Percentiles rank a stretch among this genome's conserved stretches.
These are phyloP conservation scores for Fusarium sambucinum DNA, from an alignment of 2,329 filamentous ascomycete genomes.

Conservation along the genomic window DNA sequence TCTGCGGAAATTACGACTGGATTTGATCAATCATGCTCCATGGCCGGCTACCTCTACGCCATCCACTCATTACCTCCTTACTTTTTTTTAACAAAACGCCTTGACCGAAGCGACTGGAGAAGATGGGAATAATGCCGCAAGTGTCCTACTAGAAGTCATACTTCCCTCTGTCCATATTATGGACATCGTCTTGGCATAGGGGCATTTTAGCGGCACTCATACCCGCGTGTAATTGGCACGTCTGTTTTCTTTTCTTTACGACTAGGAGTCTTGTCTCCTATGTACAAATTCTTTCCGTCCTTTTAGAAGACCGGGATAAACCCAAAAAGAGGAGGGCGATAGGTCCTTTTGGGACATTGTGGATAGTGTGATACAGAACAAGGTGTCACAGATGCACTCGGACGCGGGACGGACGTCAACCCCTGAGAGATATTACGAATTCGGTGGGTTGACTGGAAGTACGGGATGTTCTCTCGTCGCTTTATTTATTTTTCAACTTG, in stretches of 20 bases:
- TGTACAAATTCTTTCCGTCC: conserved; percentile 41
- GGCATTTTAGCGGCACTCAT: conserved; percentile 27
- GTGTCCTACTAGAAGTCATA: conserved; percentile 25
- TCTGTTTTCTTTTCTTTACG: conserved; percentile 41
- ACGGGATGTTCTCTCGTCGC: conserved; percentile 48
- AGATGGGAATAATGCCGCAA: conserved; percentile 34
- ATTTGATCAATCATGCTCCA: conserved; percentile 48
- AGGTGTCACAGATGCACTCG: conserved; percentile 32
- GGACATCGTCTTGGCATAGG: conserved; percentile 20
- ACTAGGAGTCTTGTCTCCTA: conserved; percentile 42
- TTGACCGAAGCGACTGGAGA: conserved; percentile 48
- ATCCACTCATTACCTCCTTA: conserved; percentile 56
- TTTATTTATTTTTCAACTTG: conserved; percentile 49
- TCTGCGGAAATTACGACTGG: conserved; percentile 50
- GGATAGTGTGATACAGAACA: conserved; percentile 35
- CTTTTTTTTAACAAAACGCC: conserved; percentile 44
- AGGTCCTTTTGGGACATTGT: conserved; percentile 40
- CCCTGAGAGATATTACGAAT: conserved; percentile 26
- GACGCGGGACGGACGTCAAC: conserved; percentile 26
- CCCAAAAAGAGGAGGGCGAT: conserved; percentile 41
- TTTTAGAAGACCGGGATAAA: conserved; percentile 13
- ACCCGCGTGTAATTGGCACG: conserved; percentile 41
- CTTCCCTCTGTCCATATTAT: conserved; percentile 4
- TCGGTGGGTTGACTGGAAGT: conserved; percentile 36
- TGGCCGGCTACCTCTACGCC: conserved; percentile 52